Evolutionary conservation across 106 monocot genomes (phyloP).

Genomic region (Amphibolis antarctica): DNA sequence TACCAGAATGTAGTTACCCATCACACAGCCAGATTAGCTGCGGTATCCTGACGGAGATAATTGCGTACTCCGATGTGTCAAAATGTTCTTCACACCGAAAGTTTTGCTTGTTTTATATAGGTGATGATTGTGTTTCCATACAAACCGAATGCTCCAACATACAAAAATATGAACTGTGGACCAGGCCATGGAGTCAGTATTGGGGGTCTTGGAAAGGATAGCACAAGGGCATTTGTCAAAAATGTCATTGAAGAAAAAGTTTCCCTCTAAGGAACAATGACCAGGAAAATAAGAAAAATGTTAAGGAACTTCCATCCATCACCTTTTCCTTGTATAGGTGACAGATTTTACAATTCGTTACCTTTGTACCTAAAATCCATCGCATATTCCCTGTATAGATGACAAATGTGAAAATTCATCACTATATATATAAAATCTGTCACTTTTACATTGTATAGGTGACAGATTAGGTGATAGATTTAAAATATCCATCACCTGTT

Average conservation of each 20-base stretch:
- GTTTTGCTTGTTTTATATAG: conserved; percentile 3
- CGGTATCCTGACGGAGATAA: conserved; percentile 20
- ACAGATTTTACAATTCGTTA: too few relatives aligned
- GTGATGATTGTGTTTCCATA: conserved; percentile 50
- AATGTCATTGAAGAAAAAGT: conserved; percentile 28
- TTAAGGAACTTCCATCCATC: too few relatives aligned
- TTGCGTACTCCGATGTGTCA: neutral
- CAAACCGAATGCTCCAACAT: conserved; percentile 37
- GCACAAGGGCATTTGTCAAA: conserved; percentile 29
- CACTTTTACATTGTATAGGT: too few relatives aligned
- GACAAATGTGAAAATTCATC: too few relatives aligned
- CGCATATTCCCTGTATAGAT: too few relatives aligned
- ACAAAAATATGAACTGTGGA: conserved; percentile 30
- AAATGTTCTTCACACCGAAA: neutral
- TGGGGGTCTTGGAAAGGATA: conserved; percentile 33
- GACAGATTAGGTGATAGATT: too few relatives aligned
- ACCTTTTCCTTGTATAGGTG: too few relatives aligned
- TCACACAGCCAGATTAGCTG: conserved; percentile 21
- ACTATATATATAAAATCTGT: too few relatives aligned
- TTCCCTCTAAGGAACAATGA: conserved; percentile 16
- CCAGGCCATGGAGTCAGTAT: conserved; percentile 57
- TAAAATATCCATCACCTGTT: too few relatives aligned
- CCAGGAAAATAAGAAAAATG: too few relatives aligned
- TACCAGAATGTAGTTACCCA: conserved; percentile 33
- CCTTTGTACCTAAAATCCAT: too few relatives aligned